phyloP scores from a whole-genome alignment of 179 eudicot genomes.

The Spinacia oleracea region DNA sequence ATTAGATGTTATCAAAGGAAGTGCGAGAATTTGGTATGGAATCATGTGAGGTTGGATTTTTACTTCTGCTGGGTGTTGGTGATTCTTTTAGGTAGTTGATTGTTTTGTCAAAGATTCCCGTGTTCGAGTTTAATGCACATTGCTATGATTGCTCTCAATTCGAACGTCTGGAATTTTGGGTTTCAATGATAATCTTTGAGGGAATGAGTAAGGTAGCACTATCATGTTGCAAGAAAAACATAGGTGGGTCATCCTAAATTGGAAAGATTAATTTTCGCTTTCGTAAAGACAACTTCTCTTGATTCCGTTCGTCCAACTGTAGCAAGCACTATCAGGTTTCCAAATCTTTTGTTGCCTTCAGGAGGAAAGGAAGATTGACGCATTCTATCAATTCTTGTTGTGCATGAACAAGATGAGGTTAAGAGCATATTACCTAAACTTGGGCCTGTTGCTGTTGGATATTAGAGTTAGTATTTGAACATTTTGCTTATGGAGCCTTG shows the following conservation, averaged over 20 bases:
- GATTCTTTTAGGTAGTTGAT: background rate
- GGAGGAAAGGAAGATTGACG: background rate
- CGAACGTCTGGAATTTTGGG: background rate
- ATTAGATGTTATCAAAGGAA: background rate
- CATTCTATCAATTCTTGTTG: background rate
- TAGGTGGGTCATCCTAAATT: background rate
- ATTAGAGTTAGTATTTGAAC: background rate
- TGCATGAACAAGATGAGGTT: background rate
- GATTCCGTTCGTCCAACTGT: background rate
- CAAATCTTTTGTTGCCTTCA: background rate
- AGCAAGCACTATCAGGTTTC: background rate
- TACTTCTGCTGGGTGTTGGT: background rate
- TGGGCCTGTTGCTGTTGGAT: constrained; percentile 3
- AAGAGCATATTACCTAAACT: background rate
- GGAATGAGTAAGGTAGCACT: background rate
- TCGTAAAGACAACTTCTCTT: background rate
- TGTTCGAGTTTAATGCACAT: background rate
- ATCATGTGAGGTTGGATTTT: background rate
- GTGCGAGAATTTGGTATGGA: constrained; percentile 1
- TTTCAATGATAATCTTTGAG: background rate
- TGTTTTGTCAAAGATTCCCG: background rate
- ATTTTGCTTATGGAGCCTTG: background rate
- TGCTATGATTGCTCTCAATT: background rate
- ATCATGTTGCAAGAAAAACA: background rate
- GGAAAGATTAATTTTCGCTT: background rate